phyloP scores from a whole-genome alignment of 257 asterid genomes.

The Fraxinus cuspidata region DNA sequence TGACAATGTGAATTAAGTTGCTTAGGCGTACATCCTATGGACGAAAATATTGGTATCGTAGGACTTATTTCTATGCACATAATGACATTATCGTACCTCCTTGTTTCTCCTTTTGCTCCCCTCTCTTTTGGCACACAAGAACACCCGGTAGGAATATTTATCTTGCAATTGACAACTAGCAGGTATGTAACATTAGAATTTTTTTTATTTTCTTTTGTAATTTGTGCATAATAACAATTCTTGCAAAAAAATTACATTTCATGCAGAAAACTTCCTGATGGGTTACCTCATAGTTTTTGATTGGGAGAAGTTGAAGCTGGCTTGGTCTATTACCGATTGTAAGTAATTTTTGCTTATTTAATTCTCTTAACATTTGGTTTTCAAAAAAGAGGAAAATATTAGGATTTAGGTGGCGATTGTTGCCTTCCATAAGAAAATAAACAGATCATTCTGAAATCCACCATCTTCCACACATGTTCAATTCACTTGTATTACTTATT shows the following conservation, averaged over 20 bases:
- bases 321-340: constrained; percentile 79
- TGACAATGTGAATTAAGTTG: constrained; percentile 39
- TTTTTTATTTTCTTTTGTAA: not conserved
- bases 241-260: constrained; percentile 4
- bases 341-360: constrained; percentile 39
- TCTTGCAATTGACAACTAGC: not conserved
- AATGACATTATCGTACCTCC: not conserved
- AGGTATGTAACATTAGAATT: not conserved
- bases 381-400: not conserved
- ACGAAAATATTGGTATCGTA: constrained; percentile 47
- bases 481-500: not conserved
- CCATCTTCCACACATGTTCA: too few relatives aligned
- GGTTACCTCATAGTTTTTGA: constrained; percentile 80
- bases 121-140: not conserved
- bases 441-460: not conserved
- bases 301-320: constrained; percentile 69
- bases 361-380: not conserved
- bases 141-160: not conserved
- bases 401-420: not conserved
- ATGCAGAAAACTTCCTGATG: constrained; percentile 69
- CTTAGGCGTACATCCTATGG: constrained; percentile 44
- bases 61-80: constrained; percentile 35
- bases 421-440: not conserved
- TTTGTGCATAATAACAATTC: not conserved
- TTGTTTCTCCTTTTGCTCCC: not conserved